Percentiles rank a stretch among this genome's conserved stretches.
Conservation (phyloP, 192 early-diverging fungal species). For the Entomortierella parvispora region DNA sequence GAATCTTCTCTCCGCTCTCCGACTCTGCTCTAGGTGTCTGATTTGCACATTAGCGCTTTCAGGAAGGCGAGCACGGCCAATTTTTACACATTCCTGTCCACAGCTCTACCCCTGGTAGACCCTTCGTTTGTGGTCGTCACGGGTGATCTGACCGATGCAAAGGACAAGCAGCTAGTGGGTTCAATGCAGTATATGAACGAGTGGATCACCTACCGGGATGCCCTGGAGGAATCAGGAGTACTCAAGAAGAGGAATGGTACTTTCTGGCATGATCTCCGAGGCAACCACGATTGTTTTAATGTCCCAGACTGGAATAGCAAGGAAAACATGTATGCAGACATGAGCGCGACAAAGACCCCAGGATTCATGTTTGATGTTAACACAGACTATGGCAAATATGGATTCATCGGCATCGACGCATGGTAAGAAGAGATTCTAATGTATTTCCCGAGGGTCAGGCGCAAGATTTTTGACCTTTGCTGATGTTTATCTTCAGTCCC, state of each 20-base stretch:
- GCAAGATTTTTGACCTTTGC: background rate
- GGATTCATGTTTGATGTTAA: conserved; percentile 70
- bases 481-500: conserved; percentile 51
- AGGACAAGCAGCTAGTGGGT: conserved; percentile 68
- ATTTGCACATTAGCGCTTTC: conserved; percentile 87
- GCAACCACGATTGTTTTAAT: conserved; percentile 96
- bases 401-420: conserved; percentile 86
- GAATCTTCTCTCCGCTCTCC: too few relatives aligned
- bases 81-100: conserved; percentile 77
- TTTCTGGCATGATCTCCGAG: conserved; percentile 89
- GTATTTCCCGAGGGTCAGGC: too few relatives aligned
- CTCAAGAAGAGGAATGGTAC: conserved; percentile 58
- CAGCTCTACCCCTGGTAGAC: conserved; percentile 78
- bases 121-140: conserved; percentile 85
- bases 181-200: conserved; percentile 86
- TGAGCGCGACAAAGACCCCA: conserved; percentile 58
- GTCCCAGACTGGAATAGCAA: conserved; percentile 67
- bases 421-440: too few relatives aligned
- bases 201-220: conserved; percentile 76
- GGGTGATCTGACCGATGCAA: conserved; percentile 92
- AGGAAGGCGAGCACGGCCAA: conserved; percentile 73
- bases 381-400: conserved; percentile 79
- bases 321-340: conserved; percentile 70
- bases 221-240: conserved; percentile 66
- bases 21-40: conserved; percentile 87